Evolutionary conservation across 192 early-diverging fungal genomes (phyloP).

Genomic region (Lobulomyces angularis): DNA sequence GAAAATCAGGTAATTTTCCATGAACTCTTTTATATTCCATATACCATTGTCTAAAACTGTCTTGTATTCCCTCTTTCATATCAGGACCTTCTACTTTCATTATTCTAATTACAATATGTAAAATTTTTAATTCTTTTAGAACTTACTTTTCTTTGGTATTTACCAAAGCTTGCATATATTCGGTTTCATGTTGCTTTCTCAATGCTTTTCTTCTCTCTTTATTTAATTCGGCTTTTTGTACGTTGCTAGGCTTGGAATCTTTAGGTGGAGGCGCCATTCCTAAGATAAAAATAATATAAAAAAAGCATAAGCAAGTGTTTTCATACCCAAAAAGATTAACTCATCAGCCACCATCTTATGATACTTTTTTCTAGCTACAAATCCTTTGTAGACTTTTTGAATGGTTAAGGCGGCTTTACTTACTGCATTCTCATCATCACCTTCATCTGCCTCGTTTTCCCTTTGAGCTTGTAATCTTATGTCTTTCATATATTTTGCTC

Average conservation of each 20-base stretch:
- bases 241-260: conserved; percentile 22
- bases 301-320: too few species aligned
- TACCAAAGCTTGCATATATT: conserved; percentile 44
- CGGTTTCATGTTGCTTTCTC: conserved; percentile 48
- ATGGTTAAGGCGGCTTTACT: conserved; percentile 33
- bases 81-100: conserved; percentile 46
- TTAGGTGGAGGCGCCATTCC: conserved; percentile 25
- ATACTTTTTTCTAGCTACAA: conserved; percentile 26
- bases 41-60: conserved; percentile 51
- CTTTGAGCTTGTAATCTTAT: conserved; percentile 40
- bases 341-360: conserved; percentile 30
- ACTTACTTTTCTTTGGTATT: conserved; percentile 47
- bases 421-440: conserved; percentile 42
- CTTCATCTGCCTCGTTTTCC: conserved; percentile 39
- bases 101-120: conserved; percentile 18
- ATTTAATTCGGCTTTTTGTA: conserved; percentile 29
- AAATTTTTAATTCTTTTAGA: conserved; percentile 1
- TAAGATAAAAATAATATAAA: conserved; percentile 5
- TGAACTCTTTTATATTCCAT: conserved; percentile 46
- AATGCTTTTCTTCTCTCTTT: conserved; percentile 33
- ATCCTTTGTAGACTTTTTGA: conserved; percentile 39
- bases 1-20: conserved; percentile 51
- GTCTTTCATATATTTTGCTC: conserved; percentile 52
- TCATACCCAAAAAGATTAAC: conserved; percentile 34
- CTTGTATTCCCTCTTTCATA: conserved; percentile 49